A percentile compares a stretch with the other conserved stretches of the same genome.
These are phyloP conservation scores for Polyporus arcularius DNA, from an alignment of 768 basidiomycete genomes.

Conservation along the genomic window DNA sequence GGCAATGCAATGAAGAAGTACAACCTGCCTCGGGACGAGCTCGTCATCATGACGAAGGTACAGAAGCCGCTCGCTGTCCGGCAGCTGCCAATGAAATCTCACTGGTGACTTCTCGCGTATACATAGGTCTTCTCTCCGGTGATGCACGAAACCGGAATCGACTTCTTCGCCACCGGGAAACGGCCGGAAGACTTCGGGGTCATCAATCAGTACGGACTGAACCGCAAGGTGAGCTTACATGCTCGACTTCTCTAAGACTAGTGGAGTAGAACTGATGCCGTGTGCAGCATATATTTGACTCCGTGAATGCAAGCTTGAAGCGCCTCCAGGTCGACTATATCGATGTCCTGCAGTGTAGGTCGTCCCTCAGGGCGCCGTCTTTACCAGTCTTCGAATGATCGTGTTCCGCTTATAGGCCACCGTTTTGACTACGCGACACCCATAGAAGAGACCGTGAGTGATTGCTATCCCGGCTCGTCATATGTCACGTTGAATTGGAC, in stretches of 20 bases:
- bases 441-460: conserved; percentile 37
- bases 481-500: too few relatives aligned
- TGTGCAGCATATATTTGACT: conserved; percentile 18
- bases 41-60: conserved; percentile 55
- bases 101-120: not conserved
- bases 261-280: too few relatives aligned
- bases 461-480: not conserved
- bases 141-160: not conserved
- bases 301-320: conserved; percentile 46
- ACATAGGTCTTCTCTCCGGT: conserved; percentile 15
- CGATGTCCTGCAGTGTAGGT: conserved; percentile 69
- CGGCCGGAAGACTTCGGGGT: conserved; percentile 29
- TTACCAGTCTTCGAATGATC: not conserved
- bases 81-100: not conserved
- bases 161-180: conserved; percentile 19
- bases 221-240: conserved; percentile 37
- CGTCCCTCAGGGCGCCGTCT: too few relatives aligned
- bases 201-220: conserved; percentile 39
- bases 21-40: conserved; percentile 45
- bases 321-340: conserved; percentile 76
- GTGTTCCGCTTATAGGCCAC: conserved; percentile 28
- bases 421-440: conserved; percentile 41
- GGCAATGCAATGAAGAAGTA: conserved; percentile 49
- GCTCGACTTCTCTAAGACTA: not conserved
- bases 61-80: not conserved